phyloP scores from a whole-genome alignment of 352 stramenopile genomes.

The Phytopythium ostracodes region DNA sequence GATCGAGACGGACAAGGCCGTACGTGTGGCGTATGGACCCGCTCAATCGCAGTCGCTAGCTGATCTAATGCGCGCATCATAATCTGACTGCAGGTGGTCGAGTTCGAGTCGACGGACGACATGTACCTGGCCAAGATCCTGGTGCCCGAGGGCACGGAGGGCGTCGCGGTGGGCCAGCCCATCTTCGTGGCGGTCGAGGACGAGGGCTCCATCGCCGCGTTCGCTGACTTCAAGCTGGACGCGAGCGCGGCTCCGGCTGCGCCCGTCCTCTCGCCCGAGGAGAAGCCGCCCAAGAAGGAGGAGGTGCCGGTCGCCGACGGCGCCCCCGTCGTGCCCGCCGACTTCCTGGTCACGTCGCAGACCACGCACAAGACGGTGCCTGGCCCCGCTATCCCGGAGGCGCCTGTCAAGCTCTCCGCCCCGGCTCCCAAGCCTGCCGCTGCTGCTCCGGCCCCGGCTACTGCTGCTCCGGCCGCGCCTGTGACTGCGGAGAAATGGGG shows the following conservation, averaged over 20 bases:
- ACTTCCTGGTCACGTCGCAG: constrained; percentile 69
- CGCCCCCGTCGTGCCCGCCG: constrained; percentile 43
- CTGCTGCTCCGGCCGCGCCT: constrained; percentile 9
- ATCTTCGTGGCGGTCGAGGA: constrained; percentile 97
- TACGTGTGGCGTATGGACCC: constrained; percentile 4
- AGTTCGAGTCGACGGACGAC: constrained; percentile 98
- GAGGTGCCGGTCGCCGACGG: constrained; percentile 44
- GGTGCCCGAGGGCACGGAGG: constrained; percentile 83
- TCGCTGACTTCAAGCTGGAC: constrained; percentile 79
- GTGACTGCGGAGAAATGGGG: constrained; percentile 67
- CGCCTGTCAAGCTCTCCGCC: constrained; percentile 26
- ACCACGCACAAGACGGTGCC: constrained; percentile 46
- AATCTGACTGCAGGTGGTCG: constrained; percentile 66
- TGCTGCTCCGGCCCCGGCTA: constrained; percentile 12
- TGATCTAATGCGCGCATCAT: background rate
- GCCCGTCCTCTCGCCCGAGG: constrained; percentile 43
- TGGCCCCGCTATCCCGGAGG: constrained; percentile 33
- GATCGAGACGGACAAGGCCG: constrained; percentile 99
- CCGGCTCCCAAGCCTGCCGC: constrained; percentile 16
- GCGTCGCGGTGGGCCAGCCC: constrained; percentile 90
- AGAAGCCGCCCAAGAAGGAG: constrained; percentile 69
- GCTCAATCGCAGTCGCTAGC: background rate
- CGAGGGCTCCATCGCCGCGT: constrained; percentile 51
- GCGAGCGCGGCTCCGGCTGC: constrained; percentile 30
- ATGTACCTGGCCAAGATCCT: constrained; percentile 96